Evolutionary conservation across 108 stramenopile species (phyloP).

Genomic region (Pseudonitzschia pungens): DNA sequence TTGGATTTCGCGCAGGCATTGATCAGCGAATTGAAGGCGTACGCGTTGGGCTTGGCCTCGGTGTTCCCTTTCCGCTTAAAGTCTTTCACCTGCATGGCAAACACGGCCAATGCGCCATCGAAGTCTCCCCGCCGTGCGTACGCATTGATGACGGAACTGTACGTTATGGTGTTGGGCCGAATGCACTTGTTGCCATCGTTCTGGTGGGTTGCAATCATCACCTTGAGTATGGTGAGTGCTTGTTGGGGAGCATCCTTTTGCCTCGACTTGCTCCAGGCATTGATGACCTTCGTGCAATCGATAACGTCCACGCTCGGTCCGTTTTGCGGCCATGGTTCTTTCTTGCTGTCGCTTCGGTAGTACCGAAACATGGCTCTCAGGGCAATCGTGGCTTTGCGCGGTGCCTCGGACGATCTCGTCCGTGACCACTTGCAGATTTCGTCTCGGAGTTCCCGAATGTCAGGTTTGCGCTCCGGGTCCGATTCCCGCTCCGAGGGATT

Average conservation of each 20-base stretch:
- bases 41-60: constrained; percentile 48
- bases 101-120: not conserved
- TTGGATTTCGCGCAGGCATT: constrained; percentile 58
- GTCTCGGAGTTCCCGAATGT: not conserved
- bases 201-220: not conserved
- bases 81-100: not conserved
- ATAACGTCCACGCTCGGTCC: not conserved
- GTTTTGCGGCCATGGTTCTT: not conserved
- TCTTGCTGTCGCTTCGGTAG: not conserved
- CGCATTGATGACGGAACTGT: not conserved
- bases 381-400: not conserved
- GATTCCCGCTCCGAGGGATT: not conserved
- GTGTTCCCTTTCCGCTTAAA: constrained; percentile 32
- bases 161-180: not conserved
- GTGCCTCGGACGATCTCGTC: not conserved
- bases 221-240: constrained; percentile 12
- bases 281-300: constrained; percentile 14
- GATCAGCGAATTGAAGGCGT: constrained; percentile 52
- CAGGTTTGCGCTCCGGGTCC: not conserved
- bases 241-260: constrained; percentile 21
- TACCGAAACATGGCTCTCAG: constrained; percentile 10
- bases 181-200: not conserved
- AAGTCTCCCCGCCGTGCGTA: not conserved
- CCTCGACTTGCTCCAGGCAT: constrained; percentile 27
- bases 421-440: constrained; percentile 1